Evolutionary conservation across 1,139 yeast genomes (phyloP).

Genomic region (Suhomyces taliae): DNA sequence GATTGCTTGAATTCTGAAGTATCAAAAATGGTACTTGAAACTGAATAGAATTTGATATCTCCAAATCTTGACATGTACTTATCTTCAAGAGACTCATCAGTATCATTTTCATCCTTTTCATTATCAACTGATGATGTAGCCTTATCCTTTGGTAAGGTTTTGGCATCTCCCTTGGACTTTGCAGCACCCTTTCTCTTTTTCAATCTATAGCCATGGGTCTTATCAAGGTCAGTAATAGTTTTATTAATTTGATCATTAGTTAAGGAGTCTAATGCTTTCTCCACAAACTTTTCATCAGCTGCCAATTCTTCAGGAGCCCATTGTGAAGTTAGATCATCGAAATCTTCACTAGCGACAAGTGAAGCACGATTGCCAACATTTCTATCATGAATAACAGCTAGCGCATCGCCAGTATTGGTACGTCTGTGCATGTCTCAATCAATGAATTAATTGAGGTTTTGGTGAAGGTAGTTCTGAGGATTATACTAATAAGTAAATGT

Average conservation of each 20-base stretch:
- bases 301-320: neutral
- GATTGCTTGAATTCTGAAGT: conserved; percentile 37
- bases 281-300: neutral
- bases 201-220: conserved; percentile 1
- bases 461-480: neutral
- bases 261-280: neutral
- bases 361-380: conserved; percentile 25
- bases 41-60: conserved; percentile 43
- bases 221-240: conserved; percentile 7
- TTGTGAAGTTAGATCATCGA: conserved; percentile 9
- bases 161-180: neutral
- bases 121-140: too few species aligned
- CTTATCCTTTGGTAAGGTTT: neutral
- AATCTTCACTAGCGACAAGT: conserved; percentile 24
- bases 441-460: neutral
- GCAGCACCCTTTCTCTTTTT: conserved; percentile 7
- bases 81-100: conserved; percentile 4
- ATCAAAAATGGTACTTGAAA: conserved; percentile 52
- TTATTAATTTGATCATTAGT: conserved; percentile 1
- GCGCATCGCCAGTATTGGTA: conserved; percentile 20
- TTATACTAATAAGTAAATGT: too few species aligned
- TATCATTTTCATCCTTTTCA: neutral
- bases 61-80: conserved; percentile 35
- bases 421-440: conserved; percentile 5
- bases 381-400: conserved; percentile 21